Conservation (phyloP, 352 stramenopile genomes). For the Phytophthora fragariaefolia region DNA sequence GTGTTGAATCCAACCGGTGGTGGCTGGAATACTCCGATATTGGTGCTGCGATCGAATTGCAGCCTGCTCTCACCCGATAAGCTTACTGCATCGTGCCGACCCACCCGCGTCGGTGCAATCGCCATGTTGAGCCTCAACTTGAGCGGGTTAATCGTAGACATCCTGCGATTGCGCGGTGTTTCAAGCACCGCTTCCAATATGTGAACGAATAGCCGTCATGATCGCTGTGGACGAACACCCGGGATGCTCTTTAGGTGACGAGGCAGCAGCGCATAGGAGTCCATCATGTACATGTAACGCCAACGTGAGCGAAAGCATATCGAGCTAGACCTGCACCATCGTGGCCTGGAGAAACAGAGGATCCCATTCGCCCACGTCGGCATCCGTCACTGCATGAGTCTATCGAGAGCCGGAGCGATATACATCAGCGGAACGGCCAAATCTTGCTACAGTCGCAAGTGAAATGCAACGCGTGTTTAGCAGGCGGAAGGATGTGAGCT, state of each 20-base stretch:
- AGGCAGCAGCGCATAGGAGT: slow-evolving; percentile 3
- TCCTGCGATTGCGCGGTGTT: too few relatives aligned
- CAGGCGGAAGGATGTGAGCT: slow-evolving; percentile 7
- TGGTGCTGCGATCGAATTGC: too few relatives aligned
- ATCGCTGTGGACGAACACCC: slow-evolving; percentile 8
- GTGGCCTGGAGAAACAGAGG: slow-evolving; percentile 7
- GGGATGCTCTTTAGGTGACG: slow-evolving; percentile 23
- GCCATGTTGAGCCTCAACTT: slow-evolving; percentile 6
- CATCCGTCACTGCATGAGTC: slow-evolving; percentile 16
- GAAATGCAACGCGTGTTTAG: slow-evolving; percentile 14
- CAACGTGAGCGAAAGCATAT: slow-evolving; percentile 12
- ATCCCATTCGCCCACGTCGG: slow-evolving; percentile 37
- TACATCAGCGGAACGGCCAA: slow-evolving; percentile 27
- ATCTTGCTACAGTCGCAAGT: neutral
- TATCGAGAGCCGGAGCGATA: slow-evolving; percentile 30
- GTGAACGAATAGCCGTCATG: slow-evolving; percentile 8
- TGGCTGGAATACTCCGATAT: too few relatives aligned
- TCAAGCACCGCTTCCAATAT: neutral
- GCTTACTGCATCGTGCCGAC: too few relatives aligned
- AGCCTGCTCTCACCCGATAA: too few relatives aligned
- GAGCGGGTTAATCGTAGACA: too few relatives aligned
- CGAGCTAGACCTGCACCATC: neutral
- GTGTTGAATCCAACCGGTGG: too few relatives aligned
- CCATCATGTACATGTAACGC: neutral
- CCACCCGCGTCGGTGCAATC: too few relatives aligned